phyloP scores from a whole-genome alignment of 306 rosid genomes.

The Parietaria judaica region DNA sequence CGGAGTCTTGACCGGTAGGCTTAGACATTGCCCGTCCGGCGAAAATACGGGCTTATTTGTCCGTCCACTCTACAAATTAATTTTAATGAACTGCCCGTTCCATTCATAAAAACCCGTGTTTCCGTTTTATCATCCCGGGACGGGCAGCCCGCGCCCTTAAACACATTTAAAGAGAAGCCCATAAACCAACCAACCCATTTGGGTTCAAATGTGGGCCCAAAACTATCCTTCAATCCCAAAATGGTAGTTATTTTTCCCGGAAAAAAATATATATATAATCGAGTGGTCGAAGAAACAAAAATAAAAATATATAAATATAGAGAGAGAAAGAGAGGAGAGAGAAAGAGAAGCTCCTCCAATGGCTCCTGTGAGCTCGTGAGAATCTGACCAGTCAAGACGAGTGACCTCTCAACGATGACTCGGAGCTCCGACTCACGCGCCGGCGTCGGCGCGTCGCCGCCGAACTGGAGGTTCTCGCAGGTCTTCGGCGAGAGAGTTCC shows the following conservation, averaged over 20 bases:
- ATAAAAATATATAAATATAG: background rate
- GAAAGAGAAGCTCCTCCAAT: background rate
- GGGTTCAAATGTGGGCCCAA: too few species aligned
- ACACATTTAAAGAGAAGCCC: background rate
- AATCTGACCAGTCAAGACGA: background rate
- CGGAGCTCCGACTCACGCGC: conserved; percentile 20
- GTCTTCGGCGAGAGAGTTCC: conserved; percentile 42
- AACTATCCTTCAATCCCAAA: conserved; percentile 10
- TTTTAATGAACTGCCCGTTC: too few species aligned
- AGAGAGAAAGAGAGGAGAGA: background rate
- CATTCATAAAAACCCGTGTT: too few species aligned
- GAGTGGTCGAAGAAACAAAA: background rate
- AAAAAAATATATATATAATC: background rate
- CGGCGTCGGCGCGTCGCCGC: conserved; percentile 5
- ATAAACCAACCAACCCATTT: background rate
- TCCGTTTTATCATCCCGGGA: too few species aligned
- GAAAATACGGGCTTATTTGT: too few species aligned
- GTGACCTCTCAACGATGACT: conserved; percentile 22
- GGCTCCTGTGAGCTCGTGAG: conserved; percentile 9
- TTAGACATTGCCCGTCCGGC: too few species aligned
- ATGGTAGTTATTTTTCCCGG: background rate
- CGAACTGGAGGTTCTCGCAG: conserved; percentile 43
- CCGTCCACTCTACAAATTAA: too few species aligned
- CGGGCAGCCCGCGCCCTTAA: too few species aligned
- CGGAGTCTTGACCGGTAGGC: too few species aligned